Base-by-base conservation (phyloP, 176 grass and related monocot species). In the Microstegium vimineum region DNA sequence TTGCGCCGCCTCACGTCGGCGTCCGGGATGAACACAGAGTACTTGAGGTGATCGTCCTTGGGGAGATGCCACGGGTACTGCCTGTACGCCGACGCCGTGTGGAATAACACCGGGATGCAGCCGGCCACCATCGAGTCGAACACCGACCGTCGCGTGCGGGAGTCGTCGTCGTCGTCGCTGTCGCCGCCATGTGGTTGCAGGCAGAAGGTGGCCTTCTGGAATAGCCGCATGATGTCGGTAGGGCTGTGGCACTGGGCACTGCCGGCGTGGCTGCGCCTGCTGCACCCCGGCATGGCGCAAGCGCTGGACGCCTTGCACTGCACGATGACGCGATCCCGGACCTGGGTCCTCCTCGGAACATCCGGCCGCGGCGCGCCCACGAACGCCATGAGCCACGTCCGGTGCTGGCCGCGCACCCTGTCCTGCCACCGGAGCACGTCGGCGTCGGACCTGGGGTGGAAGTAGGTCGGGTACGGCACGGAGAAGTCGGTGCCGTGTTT, bases 381-480 rank as follows among this genome's bases (percentile, higher is more conserved):
- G n/a, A n/a, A n/a, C n/a, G n/a, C n/a, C n/a, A n/a, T n/a, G n/a
- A n/a, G n/a, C n/a, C n/a, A n/a, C n/a, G n/a, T n/a, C n/a, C n/a
- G n/a, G n/a, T n/a, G n/a, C n/a, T n/a, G n/a, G n/a, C n/a, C n/a
- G n/a, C n/a, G n/a, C n/a, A n/a, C n/a, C n/a, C n/a, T n/a, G n/a
- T n/a, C n/a, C n/a, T n/a, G n/a, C n/a, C n/a, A n/a, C n/a, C n/a
- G n/a, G n/a, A n/a, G n/a, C n/a, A n/a, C n/a, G n/a, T n/a, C n/a
- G n/a, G n/a, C n/a, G n/a, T n/a, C n/a, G n/a, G n/a, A n/a, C n/a
- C n/a, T n/a, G n/a, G n/a, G n/a, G n/a, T 91, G 89, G 79, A 94
- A 94, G 78, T 91, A 92, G 31, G 92, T 94, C 42, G 89, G 92
- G 79, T 92, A 94, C 12, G 92, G 92, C 30, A 94, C 85, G 10